Conservation (phyloP, 1,139 yeast genomes). For the Pichia sp. region DNA sequence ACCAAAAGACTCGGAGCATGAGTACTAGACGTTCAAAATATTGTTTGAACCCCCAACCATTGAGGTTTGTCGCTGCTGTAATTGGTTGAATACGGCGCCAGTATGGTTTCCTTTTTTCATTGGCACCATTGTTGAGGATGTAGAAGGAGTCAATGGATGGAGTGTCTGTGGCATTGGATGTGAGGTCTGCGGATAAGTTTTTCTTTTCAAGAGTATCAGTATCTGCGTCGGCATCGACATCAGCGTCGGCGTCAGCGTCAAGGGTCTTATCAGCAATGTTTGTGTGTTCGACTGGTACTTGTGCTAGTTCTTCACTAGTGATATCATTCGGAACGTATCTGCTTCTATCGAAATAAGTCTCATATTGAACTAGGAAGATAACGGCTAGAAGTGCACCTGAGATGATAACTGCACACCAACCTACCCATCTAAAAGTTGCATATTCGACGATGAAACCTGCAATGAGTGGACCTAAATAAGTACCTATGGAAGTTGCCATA, state of each 20-base stretch:
- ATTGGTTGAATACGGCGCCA: slow-evolving; percentile 51
- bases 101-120: slow-evolving; percentile 42
- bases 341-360: slow-evolving; percentile 67
- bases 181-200: not conserved
- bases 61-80: slow-evolving; percentile 60
- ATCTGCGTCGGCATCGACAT: slow-evolving; percentile 2
- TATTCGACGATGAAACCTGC: slow-evolving; percentile 64
- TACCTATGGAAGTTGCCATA: slow-evolving; percentile 72
- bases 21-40: slow-evolving; percentile 50
- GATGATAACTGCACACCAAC: slow-evolving; percentile 71
- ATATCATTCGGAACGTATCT: slow-evolving; percentile 25
- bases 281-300: slow-evolving; percentile 1
- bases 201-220: slow-evolving; percentile 6
- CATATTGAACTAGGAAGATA: slow-evolving; percentile 58
- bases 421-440: slow-evolving; percentile 74
- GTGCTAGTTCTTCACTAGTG: slow-evolving; percentile 1
- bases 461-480: slow-evolving; percentile 73
- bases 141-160: slow-evolving; percentile 9
- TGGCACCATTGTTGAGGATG: slow-evolving; percentile 29
- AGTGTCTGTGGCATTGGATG: slow-evolving; percentile 1
- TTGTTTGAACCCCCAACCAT: slow-evolving; percentile 64
- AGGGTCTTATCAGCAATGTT: slow-evolving; percentile 5
- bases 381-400: slow-evolving; percentile 53
- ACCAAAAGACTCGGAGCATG: slow-evolving; percentile 60
- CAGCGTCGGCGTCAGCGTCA: too few relatives aligned